These are phyloP conservation scores for Botryotinia narcissicola DNA, from an alignment of 2,329 filamentous ascomycete species.

Conservation along the genomic window DNA sequence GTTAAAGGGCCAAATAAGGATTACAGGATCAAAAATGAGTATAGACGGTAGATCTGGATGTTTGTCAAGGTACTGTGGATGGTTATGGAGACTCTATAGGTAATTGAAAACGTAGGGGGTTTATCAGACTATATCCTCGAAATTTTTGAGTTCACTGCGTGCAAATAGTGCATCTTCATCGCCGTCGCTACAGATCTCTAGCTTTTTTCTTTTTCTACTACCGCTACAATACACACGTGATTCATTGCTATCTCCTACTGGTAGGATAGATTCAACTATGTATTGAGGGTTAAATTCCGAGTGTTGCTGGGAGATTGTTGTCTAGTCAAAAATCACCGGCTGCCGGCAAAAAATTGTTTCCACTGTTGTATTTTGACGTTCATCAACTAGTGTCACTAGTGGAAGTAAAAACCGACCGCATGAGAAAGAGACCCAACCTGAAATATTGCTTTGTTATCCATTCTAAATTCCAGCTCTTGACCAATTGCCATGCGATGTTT, in stretches of 20 bases:
- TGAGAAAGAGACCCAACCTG: background rate
- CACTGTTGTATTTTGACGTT: background rate
- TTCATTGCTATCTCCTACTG: background rate
- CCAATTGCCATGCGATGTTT: background rate
- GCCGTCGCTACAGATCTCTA: background rate
- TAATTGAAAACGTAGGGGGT: background rate
- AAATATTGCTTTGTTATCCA: background rate
- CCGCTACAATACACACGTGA: too few relatives aligned
- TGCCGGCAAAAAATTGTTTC: background rate
- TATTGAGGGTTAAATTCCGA: background rate
- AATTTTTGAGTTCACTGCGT: background rate
- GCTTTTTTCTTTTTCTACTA: background rate
- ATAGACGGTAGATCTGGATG: constrained; percentile 37
- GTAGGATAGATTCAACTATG: background rate
- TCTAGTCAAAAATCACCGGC: background rate
- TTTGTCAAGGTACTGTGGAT: background rate
- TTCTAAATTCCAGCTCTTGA: too few relatives aligned
- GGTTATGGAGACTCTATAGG: too few relatives aligned
- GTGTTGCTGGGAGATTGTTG: background rate
- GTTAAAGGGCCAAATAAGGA: constrained; percentile 74
- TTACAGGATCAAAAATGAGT: constrained; percentile 59
- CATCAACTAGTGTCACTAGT: background rate
- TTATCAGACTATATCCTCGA: background rate
- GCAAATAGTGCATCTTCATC: background rate
- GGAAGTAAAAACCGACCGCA: background rate